Conservation (phyloP, 306 rosid species). For the Morella rubra region DNA sequence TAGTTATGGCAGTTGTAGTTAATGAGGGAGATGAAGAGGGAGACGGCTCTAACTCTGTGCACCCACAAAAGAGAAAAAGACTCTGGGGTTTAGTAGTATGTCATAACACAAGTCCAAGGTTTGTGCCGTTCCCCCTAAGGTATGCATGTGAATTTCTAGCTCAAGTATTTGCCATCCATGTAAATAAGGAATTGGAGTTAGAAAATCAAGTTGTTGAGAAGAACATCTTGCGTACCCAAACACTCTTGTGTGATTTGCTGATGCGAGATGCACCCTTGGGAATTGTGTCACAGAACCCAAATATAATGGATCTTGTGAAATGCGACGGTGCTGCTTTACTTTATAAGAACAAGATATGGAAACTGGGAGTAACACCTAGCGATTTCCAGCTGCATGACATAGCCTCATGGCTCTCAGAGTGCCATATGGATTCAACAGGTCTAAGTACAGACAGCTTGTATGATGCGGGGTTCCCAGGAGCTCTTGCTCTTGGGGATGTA, state of each 20-base stretch:
- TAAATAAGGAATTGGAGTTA: conserved; percentile 82
- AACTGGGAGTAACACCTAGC: conserved; percentile 70
- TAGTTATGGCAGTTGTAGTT: conserved; percentile 90
- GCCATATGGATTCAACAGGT: conserved; percentile 91
- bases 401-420: conserved; percentile 63
- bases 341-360: conserved; percentile 71
- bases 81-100: conserved; percentile 98
- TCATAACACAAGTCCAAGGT: conserved; percentile 86
- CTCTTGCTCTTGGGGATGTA: conserved; percentile 61
- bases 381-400: conserved; percentile 75
- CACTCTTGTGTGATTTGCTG: conserved; percentile 92
- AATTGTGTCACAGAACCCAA: conserved; percentile 83
- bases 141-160: conserved; percentile 96
- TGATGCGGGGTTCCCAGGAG: conserved; percentile 86
- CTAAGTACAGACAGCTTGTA: conserved; percentile 91
- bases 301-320: conserved; percentile 92
- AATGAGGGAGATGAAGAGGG: conserved; percentile 86
- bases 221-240: conserved; percentile 85
- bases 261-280: conserved; percentile 95
- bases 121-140: conserved; percentile 95
- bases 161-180: conserved; percentile 96
- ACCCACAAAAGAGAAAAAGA: conserved; percentile 76
- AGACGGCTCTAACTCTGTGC: conserved; percentile 51
- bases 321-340: conserved; percentile 91
- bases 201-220: conserved; percentile 82